Conservation (phyloP, 257 asterid genomes). For the Eucommia ulmoides region DNA sequence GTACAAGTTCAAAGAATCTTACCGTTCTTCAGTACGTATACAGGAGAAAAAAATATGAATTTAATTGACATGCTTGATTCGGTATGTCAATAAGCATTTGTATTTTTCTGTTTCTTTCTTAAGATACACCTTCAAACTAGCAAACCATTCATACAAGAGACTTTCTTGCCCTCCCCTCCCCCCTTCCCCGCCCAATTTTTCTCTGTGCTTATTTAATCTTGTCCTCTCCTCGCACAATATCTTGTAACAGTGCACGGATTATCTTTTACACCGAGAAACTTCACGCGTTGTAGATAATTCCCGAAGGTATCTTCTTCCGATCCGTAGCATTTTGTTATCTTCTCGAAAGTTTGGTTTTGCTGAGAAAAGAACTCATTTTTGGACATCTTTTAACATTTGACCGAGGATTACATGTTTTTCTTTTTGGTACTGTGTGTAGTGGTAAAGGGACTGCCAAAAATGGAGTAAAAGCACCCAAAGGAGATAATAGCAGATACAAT, state of each 20-base stretch:
- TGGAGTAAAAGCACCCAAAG: constrained; percentile 10
- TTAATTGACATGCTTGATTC: not conserved
- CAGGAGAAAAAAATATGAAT: not conserved
- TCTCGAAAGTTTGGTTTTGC: not conserved
- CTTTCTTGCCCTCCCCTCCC: too few relatives aligned
- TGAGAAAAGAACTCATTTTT: not conserved
- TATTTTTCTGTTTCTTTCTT: not conserved
- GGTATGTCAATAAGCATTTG: not conserved
- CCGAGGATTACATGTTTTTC: constrained; percentile 6
- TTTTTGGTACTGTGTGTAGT: constrained; percentile 21
- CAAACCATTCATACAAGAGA: too few relatives aligned
- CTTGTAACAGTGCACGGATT: too few relatives aligned
- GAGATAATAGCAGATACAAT: constrained; percentile 20
- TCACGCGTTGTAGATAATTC: too few relatives aligned
- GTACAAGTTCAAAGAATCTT: not conserved
- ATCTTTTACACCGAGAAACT: too few relatives aligned
- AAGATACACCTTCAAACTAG: too few relatives aligned
- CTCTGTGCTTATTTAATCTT: too few relatives aligned
- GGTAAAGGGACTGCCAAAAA: constrained; percentile 17
- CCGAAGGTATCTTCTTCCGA: not conserved
- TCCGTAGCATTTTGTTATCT: not conserved
- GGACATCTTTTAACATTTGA: not conserved
- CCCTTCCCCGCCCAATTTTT: too few relatives aligned
- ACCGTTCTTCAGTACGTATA: not conserved
- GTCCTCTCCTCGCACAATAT: too few relatives aligned